phyloP scores from a whole-genome alignment of 2,329 filamentous ascomycete genomes.

The Fusarium liriodendri region DNA sequence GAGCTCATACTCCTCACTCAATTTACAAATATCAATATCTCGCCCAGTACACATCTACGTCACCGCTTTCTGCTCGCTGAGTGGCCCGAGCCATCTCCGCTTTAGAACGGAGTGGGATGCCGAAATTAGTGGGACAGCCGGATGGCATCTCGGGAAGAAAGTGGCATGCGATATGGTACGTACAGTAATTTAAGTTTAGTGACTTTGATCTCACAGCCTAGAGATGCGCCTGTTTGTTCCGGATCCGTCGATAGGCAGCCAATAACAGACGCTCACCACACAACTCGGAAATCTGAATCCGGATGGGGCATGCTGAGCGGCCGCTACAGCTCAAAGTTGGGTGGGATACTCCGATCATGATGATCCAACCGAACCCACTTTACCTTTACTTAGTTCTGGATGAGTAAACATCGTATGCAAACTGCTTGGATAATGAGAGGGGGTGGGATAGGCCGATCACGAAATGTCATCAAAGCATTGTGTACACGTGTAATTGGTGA shows the following conservation, averaged over 20 bases:
- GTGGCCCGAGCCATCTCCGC: neutral
- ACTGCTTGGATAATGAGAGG: neutral
- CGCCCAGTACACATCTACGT: neutral
- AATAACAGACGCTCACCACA: neutral
- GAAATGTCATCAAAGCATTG: constrained; percentile 1
- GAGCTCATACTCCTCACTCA: neutral
- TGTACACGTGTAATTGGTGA: neutral
- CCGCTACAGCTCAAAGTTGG: neutral
- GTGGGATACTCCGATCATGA: constrained; percentile 7
- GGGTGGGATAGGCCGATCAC: constrained; percentile 9
- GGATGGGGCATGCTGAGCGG: neutral
- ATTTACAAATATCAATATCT: too few relatives aligned
- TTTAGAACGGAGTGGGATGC: neutral
- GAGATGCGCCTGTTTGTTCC: neutral
- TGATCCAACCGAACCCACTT: neutral
- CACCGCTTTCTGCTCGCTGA: neutral
- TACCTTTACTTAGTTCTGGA: neutral
- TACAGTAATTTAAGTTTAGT: neutral
- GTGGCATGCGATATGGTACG: neutral
- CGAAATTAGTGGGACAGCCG: neutral
- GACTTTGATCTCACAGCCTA: neutral
- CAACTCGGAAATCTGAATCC: neutral
- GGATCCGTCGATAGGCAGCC: neutral
- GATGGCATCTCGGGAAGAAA: neutral
- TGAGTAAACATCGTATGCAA: neutral